Evolutionary conservation across 306 rosid genomes (phyloP), one percentile per base, ranked within the genome.

Genomic region (Prunus dulcis): DNA sequence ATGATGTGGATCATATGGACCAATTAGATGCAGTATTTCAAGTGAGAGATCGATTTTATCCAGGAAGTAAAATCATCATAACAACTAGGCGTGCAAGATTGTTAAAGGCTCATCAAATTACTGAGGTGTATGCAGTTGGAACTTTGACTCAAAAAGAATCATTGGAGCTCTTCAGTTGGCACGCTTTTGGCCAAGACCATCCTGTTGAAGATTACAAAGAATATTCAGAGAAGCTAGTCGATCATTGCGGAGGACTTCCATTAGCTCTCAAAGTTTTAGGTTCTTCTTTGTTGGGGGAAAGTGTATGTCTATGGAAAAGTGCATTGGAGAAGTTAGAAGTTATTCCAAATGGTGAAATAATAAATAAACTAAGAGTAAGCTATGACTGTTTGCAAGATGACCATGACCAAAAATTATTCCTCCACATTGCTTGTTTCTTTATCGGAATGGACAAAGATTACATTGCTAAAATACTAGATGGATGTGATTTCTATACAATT

Each of bases 381-480:
- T 68, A 68, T 3, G 58, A 67, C n/a, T n/a, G n/a, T 11, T 20
- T 67, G 13, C 32, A 43, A 68, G 73, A 68, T 68, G 72, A 67
- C 34, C 58, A 47, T 47, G 73, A 68, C 3, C n/a, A 0, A 0
- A 15, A 47, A 0, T 43, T 67, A 43, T 67, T 67, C 30, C 53
- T 67, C 32, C 32, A 67, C 18, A 43, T 67, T 43, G 53, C 73
- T 12, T 68, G 58, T 8, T 68, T 47, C 0, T 18, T 68, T 3
- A 15, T 47, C 0, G 41, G 14, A 14, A 68, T 0, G 41, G 12
- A 25, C 14, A 13, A 47, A 46, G 20, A 2, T 4, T 0, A 9
- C 58, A 47, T 68, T 47, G n/a, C 3, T 14, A 68, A 3, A 0
- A 41, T 20, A 41, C 30, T 66, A 0, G 6, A 66, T 41, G 32